These are phyloP conservation scores for Heteromeles arbutifolia DNA, from an alignment of 306 rosid species.

Conservation along the genomic window DNA sequence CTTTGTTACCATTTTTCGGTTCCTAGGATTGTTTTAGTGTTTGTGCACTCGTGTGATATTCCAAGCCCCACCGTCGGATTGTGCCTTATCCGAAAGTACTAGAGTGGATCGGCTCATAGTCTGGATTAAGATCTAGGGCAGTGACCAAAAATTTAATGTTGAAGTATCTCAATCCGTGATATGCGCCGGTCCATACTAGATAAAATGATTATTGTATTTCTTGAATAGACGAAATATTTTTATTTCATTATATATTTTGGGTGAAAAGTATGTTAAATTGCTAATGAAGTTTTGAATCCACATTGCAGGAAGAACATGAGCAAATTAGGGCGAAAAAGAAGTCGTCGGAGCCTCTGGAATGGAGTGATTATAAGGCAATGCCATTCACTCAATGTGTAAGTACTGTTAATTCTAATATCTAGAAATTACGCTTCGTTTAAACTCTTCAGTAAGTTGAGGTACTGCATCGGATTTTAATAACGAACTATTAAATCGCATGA, in stretches of 20 bases:
- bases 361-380: constrained; percentile 78
- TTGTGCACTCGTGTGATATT: background rate
- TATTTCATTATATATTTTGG: too few species aligned
- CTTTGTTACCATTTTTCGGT: background rate
- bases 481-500: background rate
- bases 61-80: background rate
- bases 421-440: background rate
- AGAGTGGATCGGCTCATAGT: background rate
- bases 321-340: constrained; percentile 62
- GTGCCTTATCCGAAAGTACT: background rate
- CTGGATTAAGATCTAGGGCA: background rate
- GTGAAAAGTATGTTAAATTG: too few species aligned
- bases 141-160: too few species aligned
- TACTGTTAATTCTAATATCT: background rate
- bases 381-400: constrained; percentile 93
- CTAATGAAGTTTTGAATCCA: background rate
- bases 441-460: too few species aligned
- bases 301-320: constrained; percentile 72
- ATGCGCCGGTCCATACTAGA: background rate
- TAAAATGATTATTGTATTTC: too few species aligned
- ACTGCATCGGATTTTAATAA: too few species aligned
- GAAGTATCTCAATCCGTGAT: background rate
- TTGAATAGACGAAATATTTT: too few species aligned
- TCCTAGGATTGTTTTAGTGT: constrained; percentile 10
- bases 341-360: constrained; percentile 40